These are phyloP conservation scores for Musa schizocarpa DNA, from an alignment of 176 grass and related monocot species.

Conservation along the genomic window DNA sequence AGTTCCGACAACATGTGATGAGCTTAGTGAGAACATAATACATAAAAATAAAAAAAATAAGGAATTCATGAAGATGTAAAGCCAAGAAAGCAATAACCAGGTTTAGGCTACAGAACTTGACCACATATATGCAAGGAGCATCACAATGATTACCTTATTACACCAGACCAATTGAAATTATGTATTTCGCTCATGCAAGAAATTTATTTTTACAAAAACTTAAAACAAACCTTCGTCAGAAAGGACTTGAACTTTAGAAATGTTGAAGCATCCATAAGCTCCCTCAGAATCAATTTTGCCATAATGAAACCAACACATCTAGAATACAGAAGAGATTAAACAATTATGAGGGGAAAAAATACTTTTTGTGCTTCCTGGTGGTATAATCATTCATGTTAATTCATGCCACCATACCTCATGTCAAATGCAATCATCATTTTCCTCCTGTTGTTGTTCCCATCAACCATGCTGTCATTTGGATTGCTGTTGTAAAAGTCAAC, in stretches of 20 bases:
- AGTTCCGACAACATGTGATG: neutral
- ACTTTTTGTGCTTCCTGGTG: conserved; percentile 1
- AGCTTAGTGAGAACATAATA: too few relatives aligned
- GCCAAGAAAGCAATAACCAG: neutral
- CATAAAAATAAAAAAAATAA: too few relatives aligned
- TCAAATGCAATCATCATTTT: conserved; percentile 99
- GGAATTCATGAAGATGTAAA: too few relatives aligned
- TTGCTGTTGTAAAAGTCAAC: conserved; percentile 65
- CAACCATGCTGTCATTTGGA: conserved; percentile 30
- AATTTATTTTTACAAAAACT: too few relatives aligned
- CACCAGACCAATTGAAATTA: too few relatives aligned
- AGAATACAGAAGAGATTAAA: conserved; percentile 7
- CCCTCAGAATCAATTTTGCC: conserved; percentile 78
- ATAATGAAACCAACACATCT: conserved; percentile 96
- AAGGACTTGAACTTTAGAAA: conserved; percentile 91
- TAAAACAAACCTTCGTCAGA: conserved; percentile 59
- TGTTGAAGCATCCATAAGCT: conserved; percentile 73
- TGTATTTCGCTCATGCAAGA: too few relatives aligned
- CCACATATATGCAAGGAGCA: too few relatives aligned
- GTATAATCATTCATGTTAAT: neutral
- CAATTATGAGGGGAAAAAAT: neutral
- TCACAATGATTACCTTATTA: too few relatives aligned
- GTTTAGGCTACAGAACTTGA: neutral
- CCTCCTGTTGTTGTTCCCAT: conserved; percentile 45
- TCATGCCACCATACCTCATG: conserved; percentile 57